Base-by-base conservation (phyloP, 225 moss, liverwort and hornwort species). In the Straminergon stramineum region DNA sequence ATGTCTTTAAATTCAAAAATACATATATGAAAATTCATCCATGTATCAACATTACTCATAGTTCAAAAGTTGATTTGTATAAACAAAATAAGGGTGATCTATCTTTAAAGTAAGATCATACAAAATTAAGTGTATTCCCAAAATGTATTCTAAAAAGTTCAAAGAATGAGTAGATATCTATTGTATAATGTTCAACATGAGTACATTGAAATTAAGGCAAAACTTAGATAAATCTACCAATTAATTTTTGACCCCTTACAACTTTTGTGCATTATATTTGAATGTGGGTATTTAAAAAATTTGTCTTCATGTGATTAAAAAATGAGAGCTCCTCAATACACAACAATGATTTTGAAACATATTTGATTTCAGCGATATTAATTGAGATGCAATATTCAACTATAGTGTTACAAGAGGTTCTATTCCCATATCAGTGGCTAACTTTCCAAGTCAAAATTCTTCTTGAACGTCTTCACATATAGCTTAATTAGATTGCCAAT, bases 361-460 rank as follows among this genome's bases (percentile, higher is more conserved):
- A 79, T 15, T n/a, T 10, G 6, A 56, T 37, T n/a, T 35, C 16
- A 2, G 17, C 11, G 11, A 57, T 27, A 80, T 18, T 18, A 13
- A 39, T 2, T 30, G 30, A 30, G 12, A 3, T 41, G 30, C 8
- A 32, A 5, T 7, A 61, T 60, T 61, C 5, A 82, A 32, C 10
- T 10, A 21, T 10, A 43, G 10, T 48, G 4, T 3, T 32, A 82
- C 1, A 5, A 7, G 45, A 22, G 2, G 1, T 45, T 80, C 60
- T 80, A 58, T 58, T 2, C 17, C 5, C 17, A 0, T 56, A 37
- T 13, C 1, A 56, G 2, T n/a, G 24, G 15, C 10, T 37, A 0
- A 2, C 24, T 56, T 57, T n/a, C 1, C 3, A 7, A n/a, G 2
- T n/a, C 2, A 57, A 1, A 2, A 2, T 11, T 41, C 7, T 30